Evolutionary conservation across 371 early-diverging fungal species (phyloP).

Genomic region (Circinella minor): DNA sequence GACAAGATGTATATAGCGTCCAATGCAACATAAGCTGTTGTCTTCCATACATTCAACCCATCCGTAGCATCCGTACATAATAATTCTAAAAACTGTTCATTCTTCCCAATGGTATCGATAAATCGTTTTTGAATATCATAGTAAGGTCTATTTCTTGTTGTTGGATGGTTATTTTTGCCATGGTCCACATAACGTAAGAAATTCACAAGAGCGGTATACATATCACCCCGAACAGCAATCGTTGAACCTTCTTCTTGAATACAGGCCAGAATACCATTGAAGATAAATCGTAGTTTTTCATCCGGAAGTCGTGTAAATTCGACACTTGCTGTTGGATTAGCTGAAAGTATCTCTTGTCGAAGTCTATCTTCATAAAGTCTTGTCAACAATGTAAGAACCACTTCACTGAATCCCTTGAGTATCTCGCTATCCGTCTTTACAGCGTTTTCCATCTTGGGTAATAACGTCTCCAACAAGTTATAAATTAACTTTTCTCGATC

Average conservation of each 20-base stretch:
- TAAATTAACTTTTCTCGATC: slow-evolving; percentile 62
- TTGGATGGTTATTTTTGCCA: neutral
- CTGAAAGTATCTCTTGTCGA: slow-evolving; percentile 43
- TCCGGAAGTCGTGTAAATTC: slow-evolving; percentile 53
- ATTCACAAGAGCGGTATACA: slow-evolving; percentile 79
- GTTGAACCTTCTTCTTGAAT: slow-evolving; percentile 66
- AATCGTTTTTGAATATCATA: slow-evolving; percentile 23
- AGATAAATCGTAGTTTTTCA: slow-evolving; percentile 57
- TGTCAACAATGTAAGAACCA: slow-evolving; percentile 59
- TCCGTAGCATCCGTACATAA: slow-evolving; percentile 84
- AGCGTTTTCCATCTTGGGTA: slow-evolving; percentile 55
- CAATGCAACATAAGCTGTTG: slow-evolving; percentile 81
- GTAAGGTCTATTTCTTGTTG: neutral
- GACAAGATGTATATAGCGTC: slow-evolving; percentile 70
- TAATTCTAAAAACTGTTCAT: slow-evolving; percentile 70
- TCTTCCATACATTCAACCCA: slow-evolving; percentile 82
- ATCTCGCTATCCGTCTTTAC: slow-evolving; percentile 45
- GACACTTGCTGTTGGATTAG: slow-evolving; percentile 22
- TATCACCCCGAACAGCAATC: slow-evolving; percentile 76
- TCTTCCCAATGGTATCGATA: slow-evolving; percentile 21
- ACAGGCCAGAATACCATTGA: slow-evolving; percentile 71
- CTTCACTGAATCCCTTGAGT: slow-evolving; percentile 63
- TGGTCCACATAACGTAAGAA: slow-evolving; percentile 66
- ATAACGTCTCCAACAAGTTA: slow-evolving; percentile 62
- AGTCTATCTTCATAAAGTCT: slow-evolving; percentile 36